A percentile compares a stretch with the other conserved stretches of the same genome.
phyloP scores from a whole-genome alignment of 1,284 basidiomycete genomes.

The Erythrobasidium hasegawianum region DNA sequence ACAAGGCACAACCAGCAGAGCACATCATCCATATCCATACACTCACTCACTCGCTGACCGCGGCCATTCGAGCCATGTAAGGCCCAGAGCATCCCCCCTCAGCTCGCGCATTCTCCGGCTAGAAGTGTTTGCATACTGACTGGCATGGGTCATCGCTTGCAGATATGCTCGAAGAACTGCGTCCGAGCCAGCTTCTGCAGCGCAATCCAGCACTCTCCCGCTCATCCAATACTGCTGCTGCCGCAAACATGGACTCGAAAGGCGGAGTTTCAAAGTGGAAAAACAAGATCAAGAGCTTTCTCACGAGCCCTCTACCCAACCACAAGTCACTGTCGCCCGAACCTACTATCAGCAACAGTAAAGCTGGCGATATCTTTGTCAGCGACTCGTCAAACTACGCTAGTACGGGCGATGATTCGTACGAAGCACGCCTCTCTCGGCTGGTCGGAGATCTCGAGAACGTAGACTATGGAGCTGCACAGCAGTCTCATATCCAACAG shows the following conservation, averaged over 20 bases:
- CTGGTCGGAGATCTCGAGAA: slow-evolving; percentile 33
- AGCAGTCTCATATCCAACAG: background rate
- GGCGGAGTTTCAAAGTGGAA: slow-evolving; percentile 30
- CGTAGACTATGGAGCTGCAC: slow-evolving; percentile 20
- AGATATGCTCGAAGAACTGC: slow-evolving; percentile 3
- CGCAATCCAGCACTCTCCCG: background rate
- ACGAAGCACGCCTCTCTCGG: slow-evolving; percentile 30
- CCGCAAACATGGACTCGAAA: background rate
- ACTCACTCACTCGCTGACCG: no score
- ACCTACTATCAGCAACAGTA: background rate
- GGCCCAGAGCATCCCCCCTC: no score
- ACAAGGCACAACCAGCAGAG: no score
- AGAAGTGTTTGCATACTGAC: no score
- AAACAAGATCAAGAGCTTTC: slow-evolving; percentile 33
- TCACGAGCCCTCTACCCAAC: slow-evolving; percentile 11
- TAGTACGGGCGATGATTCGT: slow-evolving; percentile 18
- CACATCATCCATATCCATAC: no score
- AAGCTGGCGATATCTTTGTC: background rate
- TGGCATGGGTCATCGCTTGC: no score
- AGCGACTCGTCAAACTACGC: background rate
- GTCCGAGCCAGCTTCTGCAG: slow-evolving; percentile 1
- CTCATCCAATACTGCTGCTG: background rate
- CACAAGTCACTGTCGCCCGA: background rate
- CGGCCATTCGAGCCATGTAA: no score
- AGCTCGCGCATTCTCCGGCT: no score